Percentiles rank a stretch among this genome's conserved stretches.
phyloP scores from a whole-genome alignment of 2,329 filamentous ascomycete genomes.

The Alternaria sp. region DNA sequence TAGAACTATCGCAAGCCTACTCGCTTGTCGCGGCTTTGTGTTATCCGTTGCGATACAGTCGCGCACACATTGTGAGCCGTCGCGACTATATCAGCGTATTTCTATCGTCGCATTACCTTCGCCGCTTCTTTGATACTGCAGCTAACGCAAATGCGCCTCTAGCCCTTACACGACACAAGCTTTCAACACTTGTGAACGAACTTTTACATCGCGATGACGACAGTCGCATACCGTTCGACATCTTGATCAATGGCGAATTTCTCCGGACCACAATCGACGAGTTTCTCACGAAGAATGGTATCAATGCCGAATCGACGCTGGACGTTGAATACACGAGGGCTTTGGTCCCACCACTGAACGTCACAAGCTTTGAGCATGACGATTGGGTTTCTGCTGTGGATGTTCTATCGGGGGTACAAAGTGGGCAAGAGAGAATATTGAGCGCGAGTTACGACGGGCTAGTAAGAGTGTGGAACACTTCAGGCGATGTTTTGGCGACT shows the following conservation, averaged over 20 bases:
- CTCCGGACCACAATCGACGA: conserved; percentile 89
- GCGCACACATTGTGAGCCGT: background rate
- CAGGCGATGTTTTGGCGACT: conserved; percentile 82
- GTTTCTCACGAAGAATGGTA: conserved; percentile 83
- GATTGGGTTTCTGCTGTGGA: conserved; percentile 95
- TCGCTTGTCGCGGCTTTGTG: background rate
- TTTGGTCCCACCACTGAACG: conserved; percentile 85
- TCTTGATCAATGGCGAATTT: conserved; percentile 93
- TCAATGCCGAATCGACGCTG: conserved; percentile 87
- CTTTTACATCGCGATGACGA: conserved; percentile 64
- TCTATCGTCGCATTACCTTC: background rate
- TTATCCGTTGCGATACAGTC: background rate
- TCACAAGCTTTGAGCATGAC: conserved; percentile 94
- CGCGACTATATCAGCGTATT: background rate
- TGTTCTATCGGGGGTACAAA: conserved; percentile 70
- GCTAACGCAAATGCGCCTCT: conserved; percentile 18
- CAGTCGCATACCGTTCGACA: conserved; percentile 83
- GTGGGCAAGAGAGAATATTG: conserved; percentile 76
- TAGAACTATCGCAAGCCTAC: conserved; percentile 6
- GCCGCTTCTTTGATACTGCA: background rate
- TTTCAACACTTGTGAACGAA: conserved; percentile 70
- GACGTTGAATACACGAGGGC: conserved; percentile 93
- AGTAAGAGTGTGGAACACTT: conserved; percentile 84
- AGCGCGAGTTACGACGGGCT: conserved; percentile 94
- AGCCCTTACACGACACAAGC: conserved; percentile 48